Conservation (phyloP, 2,329 filamentous ascomycete genomes). For the Neofusicoccum umdonicola region DNA sequence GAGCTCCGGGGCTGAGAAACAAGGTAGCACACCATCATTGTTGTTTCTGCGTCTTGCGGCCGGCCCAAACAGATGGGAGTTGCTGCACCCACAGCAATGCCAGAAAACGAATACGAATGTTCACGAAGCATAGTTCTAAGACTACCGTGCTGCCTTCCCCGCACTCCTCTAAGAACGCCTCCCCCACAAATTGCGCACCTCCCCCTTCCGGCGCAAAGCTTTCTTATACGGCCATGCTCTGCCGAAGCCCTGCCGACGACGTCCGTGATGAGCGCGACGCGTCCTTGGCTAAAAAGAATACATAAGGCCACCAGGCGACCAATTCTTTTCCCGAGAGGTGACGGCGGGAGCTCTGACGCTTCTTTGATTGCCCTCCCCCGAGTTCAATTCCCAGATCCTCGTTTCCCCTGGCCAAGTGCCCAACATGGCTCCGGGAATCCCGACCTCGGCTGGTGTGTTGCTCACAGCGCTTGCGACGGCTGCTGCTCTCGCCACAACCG, state of each 20-base stretch:
- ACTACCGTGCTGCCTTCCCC: background rate
- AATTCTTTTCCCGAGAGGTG: background rate
- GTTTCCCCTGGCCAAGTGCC: background rate
- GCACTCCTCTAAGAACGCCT: background rate
- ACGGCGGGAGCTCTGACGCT: background rate
- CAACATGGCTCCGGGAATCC: background rate
- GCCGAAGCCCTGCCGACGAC: background rate
- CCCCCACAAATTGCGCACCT: background rate
- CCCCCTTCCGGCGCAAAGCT: background rate
- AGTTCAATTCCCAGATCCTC: background rate
- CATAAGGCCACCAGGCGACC: background rate
- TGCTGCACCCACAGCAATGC: too few relatives aligned
- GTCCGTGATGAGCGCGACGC: background rate
- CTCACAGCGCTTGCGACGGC: background rate
- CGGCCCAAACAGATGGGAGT: too few relatives aligned
- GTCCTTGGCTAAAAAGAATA: background rate
- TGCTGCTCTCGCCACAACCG: background rate
- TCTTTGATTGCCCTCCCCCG: background rate
- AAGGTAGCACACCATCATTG: background rate
- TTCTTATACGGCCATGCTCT: background rate
- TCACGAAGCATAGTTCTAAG: too few relatives aligned
- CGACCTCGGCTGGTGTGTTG: background rate
- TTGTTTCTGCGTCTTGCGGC: background rate
- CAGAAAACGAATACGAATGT: background rate
- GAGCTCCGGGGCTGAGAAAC: background rate